Evolutionary conservation across 1,139 yeast species (phyloP).

Genomic region (Blastobotrys persicus): DNA sequence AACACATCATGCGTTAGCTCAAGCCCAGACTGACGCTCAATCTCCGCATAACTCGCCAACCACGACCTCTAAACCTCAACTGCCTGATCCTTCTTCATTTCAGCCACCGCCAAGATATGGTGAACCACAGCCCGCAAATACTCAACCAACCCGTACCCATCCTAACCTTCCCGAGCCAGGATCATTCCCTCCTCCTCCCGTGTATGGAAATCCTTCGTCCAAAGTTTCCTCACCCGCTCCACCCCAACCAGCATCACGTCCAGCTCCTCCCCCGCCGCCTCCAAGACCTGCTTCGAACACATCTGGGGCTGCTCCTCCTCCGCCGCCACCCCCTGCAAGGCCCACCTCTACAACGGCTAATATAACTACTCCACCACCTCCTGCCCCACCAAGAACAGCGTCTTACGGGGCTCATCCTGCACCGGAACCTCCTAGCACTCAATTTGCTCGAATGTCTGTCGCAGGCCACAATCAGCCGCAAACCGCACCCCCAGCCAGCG

Average conservation of each 20-base stretch:
- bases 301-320: conserved; percentile 15
- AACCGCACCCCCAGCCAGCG: conserved; percentile 14
- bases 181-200: conserved; percentile 25
- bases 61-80: conserved; percentile 12
- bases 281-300: conserved; percentile 9
- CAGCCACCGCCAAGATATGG: conserved; percentile 3
- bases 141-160: conserved; percentile 12
- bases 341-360: conserved; percentile 11
- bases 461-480: conserved; percentile 13
- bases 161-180: conserved; percentile 17
- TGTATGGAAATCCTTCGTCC: conserved; percentile 18
- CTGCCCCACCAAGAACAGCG: conserved; percentile 15
- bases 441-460: conserved; percentile 1
- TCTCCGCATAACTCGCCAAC: conserved; percentile 11
- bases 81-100: conserved; percentile 12
- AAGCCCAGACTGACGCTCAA: conserved; percentile 8
- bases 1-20: conserved; percentile 20
- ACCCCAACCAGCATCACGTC: conserved; percentile 16
- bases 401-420: no score
- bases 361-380: conserved; percentile 15
- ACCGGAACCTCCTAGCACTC: conserved; percentile 12
- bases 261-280: conserved; percentile 15
- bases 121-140: conserved; percentile 3
- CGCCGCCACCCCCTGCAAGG: conserved; percentile 12
- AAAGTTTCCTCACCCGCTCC: conserved; percentile 9